Evolutionary conservation across 768 basidiomycete genomes (phyloP).

Genomic region (Kwoniella pini): DNA sequence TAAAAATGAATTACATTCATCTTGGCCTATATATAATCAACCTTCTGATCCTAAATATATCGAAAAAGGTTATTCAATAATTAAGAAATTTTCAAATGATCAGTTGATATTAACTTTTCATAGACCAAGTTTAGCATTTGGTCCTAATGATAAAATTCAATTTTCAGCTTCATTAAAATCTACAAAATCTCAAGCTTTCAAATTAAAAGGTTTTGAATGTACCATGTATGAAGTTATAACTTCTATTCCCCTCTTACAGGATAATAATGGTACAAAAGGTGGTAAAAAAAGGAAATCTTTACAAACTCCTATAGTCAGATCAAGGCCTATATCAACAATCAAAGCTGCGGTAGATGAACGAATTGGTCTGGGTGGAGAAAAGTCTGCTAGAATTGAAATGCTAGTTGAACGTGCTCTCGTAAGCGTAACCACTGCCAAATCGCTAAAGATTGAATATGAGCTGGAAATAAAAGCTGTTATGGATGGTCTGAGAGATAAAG

Average conservation of each 20-base stretch:
- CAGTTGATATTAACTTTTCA: conserved; percentile 74
- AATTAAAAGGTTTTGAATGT: conserved; percentile 81
- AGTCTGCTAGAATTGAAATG: conserved; percentile 64
- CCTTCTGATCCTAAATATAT: conserved; percentile 12
- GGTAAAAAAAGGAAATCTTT: conserved; percentile 41
- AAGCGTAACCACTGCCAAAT: conserved; percentile 67
- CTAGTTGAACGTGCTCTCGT: conserved; percentile 69
- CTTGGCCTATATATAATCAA: conserved; percentile 74
- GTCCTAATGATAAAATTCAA: conserved; percentile 77
- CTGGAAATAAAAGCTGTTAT: conserved; percentile 75
- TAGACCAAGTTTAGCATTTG: conserved; percentile 75
- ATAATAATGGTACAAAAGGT: conserved; percentile 29
- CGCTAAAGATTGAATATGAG: conserved; percentile 78
- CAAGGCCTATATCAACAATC: conserved; percentile 59
- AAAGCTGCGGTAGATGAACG: conserved; percentile 67
- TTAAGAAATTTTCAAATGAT: conserved; percentile 61
- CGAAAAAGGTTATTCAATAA: conserved; percentile 19
- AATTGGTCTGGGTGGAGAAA: conserved; percentile 69
- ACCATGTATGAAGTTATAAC: conserved; percentile 74
- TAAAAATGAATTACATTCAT: conserved; percentile 90
- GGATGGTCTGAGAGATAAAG: conserved; percentile 58
- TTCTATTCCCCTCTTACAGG: conserved; percentile 66
- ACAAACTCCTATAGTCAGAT: conserved; percentile 65
- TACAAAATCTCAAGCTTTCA: conserved; percentile 66
- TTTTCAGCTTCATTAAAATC: conserved; percentile 73